Conservation (phyloP, 495 filamentous ascomycete species). For the Neurospora sp. region DNA sequence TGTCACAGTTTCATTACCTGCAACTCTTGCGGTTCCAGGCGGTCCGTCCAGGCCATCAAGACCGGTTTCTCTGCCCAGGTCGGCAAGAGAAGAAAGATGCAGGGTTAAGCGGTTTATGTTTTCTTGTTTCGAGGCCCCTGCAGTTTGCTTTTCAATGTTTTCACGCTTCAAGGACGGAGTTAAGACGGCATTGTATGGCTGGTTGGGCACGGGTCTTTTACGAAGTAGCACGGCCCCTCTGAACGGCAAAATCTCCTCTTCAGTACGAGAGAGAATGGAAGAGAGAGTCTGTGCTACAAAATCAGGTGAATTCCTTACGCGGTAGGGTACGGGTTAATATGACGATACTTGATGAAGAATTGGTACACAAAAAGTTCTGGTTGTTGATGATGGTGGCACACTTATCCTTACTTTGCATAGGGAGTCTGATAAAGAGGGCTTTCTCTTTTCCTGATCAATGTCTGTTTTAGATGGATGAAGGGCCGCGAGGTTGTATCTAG, state of each 20-base stretch:
- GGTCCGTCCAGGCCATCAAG: constrained; percentile 95
- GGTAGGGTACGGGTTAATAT: background rate
- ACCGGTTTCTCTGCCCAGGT: constrained; percentile 98
- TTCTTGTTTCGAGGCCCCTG: constrained; percentile 1
- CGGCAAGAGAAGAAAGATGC: constrained; percentile 76
- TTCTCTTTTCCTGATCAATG: background rate
- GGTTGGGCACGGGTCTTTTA: constrained; percentile 4
- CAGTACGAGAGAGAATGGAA: no score
- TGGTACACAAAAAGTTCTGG: background rate
- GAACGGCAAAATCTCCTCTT: background rate
- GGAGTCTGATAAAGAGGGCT: background rate
- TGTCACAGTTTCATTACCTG: constrained; percentile 33
- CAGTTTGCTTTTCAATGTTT: constrained; percentile 4
- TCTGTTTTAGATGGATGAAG: background rate
- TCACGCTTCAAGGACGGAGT: constrained; percentile 7
- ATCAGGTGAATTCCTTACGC: background rate
- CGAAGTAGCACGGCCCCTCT: background rate
- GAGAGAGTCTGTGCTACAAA: constrained; percentile 1
- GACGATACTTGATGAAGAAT: constrained; percentile 1
- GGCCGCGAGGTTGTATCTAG: background rate
- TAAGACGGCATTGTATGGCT: background rate
- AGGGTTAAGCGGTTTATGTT: constrained; percentile 18
- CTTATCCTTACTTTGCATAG: background rate
- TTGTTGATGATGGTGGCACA: background rate
- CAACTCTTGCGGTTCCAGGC: constrained; percentile 74